Evolutionary conservation across 805 yeast species (phyloP).

Genomic region (Suhomyces prunicola): DNA sequence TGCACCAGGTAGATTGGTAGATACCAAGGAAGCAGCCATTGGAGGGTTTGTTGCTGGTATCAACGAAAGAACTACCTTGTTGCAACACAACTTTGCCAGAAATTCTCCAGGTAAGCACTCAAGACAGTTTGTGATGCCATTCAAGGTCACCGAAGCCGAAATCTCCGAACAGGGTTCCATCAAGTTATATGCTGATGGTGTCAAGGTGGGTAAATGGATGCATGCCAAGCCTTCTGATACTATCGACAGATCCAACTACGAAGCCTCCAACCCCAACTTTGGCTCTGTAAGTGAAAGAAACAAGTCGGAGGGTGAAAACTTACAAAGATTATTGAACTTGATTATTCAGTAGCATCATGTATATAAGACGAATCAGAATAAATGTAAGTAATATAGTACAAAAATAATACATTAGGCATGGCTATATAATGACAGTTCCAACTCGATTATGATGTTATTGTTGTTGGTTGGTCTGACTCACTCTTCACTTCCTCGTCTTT

Average conservation of each 20-base stretch:
- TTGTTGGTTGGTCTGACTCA: not conserved
- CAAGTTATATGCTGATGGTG: conserved; percentile 38
- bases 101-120: conserved; percentile 38
- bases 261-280: conserved; percentile 32
- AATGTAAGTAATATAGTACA: too few species aligned
- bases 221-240: conserved; percentile 20
- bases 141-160: conserved; percentile 36
- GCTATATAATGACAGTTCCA: too few species aligned
- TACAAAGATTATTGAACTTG: conserved; percentile 25
- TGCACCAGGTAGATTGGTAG: conserved; percentile 67
- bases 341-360: conserved; percentile 12
- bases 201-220: conserved; percentile 42
- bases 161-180: conserved; percentile 38
- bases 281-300: conserved; percentile 34
- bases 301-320: conserved; percentile 24
- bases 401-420: too few species aligned
- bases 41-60: conserved; percentile 52
- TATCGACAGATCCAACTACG: conserved; percentile 21
- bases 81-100: conserved; percentile 33
- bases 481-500: conserved; percentile 4
- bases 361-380: not conserved
- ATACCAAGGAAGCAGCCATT: conserved; percentile 50
- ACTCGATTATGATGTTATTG: too few species aligned
- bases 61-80: conserved; percentile 29
- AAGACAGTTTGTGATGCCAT: conserved; percentile 45